Conservation (phyloP, 176 grass and related monocot species). For the Oryza rufipogon region DNA sequence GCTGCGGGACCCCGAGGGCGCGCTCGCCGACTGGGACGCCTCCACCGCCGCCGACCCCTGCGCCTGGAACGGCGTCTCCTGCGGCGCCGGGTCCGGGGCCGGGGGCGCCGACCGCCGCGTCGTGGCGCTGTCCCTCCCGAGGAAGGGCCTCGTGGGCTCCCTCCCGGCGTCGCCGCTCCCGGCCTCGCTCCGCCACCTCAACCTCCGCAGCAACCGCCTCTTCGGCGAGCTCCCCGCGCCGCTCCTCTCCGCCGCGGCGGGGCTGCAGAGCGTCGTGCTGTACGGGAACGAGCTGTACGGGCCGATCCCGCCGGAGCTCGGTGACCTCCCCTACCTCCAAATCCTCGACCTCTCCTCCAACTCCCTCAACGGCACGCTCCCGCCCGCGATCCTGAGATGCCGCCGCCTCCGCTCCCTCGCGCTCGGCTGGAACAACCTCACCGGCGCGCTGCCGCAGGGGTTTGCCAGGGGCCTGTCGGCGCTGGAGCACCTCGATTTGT, state of each 20-base stretch:
- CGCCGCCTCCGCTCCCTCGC: conserved; percentile 68
- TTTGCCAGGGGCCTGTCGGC: conserved; percentile 48
- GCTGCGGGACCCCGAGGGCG: conserved; percentile 56
- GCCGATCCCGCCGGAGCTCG: conserved; percentile 61
- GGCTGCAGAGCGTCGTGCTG: conserved; percentile 85
- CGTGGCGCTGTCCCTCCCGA: conserved; percentile 72
- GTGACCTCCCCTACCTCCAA: conserved; percentile 72
- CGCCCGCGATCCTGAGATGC: conserved; percentile 63
- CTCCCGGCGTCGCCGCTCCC: conserved; percentile 56
- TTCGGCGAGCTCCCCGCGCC: conserved; percentile 47
- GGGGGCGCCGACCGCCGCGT: conserved; percentile 27
- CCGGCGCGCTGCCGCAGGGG: conserved; percentile 51
- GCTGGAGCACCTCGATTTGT: conserved; percentile 81
- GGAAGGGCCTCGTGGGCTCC: conserved; percentile 53
- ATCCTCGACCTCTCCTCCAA: conserved; percentile 86
- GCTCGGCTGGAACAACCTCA: conserved; percentile 68
- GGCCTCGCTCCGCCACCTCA: conserved; percentile 80
- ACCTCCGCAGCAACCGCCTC: conserved; percentile 71
- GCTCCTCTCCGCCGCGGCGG: conserved; percentile 40
- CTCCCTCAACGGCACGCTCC: conserved; percentile 65
- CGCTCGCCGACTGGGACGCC: conserved; percentile 74
- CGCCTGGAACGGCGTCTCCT: conserved; percentile 84
- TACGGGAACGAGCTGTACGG: conserved; percentile 74
- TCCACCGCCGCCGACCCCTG: conserved; percentile 65
- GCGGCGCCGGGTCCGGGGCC: conserved; percentile 19